A percentile compares a stretch with the other conserved stretches of the same genome.
phyloP scores from a whole-genome alignment of 805 yeast genomes.

The Spathaspora boniae region DNA sequence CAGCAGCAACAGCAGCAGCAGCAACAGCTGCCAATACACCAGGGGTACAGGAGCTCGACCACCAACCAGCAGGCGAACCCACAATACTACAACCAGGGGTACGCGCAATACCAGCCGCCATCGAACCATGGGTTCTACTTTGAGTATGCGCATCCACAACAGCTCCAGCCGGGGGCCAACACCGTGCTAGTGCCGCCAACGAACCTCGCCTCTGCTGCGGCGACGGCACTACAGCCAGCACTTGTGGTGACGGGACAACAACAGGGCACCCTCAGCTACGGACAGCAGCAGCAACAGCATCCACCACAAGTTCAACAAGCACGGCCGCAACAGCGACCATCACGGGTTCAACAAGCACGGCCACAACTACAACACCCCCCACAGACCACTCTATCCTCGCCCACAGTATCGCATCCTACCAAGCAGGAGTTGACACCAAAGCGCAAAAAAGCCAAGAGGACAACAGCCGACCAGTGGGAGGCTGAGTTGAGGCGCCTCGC shows the following conservation, averaged over 20 bases:
- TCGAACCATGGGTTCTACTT: constrained; percentile 1
- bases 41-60: too few relatives aligned
- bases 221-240: too few relatives aligned
- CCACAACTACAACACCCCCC: neutral
- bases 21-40: constrained; percentile 5
- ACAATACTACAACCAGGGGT: neutral
- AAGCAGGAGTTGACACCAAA: constrained; percentile 13
- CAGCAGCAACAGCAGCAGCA: constrained; percentile 7
- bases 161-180: too few relatives aligned
- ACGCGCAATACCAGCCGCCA: constrained; percentile 1
- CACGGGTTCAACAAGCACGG: neutral
- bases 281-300: neutral
- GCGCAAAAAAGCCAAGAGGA: constrained; percentile 16
- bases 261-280: too few relatives aligned
- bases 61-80: constrained; percentile 3
- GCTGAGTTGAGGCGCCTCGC: constrained; percentile 36
- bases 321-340: neutral
- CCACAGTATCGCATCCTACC: neutral
- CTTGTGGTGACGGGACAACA: too few relatives aligned
- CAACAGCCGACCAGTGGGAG: constrained; percentile 17
- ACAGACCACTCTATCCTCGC: constrained; percentile 1
- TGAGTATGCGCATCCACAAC: constrained; percentile 4
- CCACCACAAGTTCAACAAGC: neutral
- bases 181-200: too few relatives aligned
- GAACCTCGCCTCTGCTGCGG: too few relatives aligned